A percentile compares a stretch with the other conserved stretches of the same genome.
phyloP scores from a whole-genome alignment of 2,329 filamentous ascomycete species.

The Periconia sp. region DNA sequence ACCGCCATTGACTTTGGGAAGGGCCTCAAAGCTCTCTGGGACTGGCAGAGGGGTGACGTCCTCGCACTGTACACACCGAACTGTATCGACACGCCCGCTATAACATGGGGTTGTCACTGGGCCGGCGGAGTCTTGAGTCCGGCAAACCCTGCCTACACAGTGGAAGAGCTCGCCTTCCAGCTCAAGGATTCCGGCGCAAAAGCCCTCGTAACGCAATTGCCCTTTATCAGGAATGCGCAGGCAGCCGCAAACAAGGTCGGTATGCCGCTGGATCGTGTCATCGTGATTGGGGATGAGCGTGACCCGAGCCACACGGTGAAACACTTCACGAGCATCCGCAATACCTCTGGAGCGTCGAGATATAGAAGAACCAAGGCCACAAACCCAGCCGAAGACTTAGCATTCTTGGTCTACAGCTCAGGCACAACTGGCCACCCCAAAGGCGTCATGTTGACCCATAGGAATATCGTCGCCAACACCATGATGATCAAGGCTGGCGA shows the following conservation, averaged over 20 bases:
- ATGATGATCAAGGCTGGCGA: constrained; percentile 47
- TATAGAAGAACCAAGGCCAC: constrained; percentile 65
- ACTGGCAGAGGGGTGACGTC: constrained; percentile 82
- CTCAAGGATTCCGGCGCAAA: constrained; percentile 76
- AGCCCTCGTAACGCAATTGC: constrained; percentile 72
- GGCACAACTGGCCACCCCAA: constrained; percentile 92
- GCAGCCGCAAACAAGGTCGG: constrained; percentile 71
- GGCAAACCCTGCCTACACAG: constrained; percentile 85
- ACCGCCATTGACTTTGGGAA: constrained; percentile 75
- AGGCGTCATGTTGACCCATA: constrained; percentile 83
- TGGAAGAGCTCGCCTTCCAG: constrained; percentile 81
- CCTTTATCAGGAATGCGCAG: constrained; percentile 64
- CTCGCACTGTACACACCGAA: constrained; percentile 84
- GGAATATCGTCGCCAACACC: constrained; percentile 76
- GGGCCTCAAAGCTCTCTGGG: constrained; percentile 72
- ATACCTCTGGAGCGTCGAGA: constrained; percentile 61
- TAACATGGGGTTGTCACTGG: constrained; percentile 81
- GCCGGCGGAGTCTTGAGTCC: constrained; percentile 81
- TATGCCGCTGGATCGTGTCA: constrained; percentile 70
- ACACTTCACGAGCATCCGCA: constrained; percentile 73
- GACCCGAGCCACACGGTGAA: constrained; percentile 62
- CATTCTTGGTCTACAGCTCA: constrained; percentile 84
- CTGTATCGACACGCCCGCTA: constrained; percentile 75
- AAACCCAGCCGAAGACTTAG: constrained; percentile 70
- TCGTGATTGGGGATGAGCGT: constrained; percentile 71